Conservation (phyloP, 2,329 filamentous ascomycete species). For the Cadophora sp. region DNA sequence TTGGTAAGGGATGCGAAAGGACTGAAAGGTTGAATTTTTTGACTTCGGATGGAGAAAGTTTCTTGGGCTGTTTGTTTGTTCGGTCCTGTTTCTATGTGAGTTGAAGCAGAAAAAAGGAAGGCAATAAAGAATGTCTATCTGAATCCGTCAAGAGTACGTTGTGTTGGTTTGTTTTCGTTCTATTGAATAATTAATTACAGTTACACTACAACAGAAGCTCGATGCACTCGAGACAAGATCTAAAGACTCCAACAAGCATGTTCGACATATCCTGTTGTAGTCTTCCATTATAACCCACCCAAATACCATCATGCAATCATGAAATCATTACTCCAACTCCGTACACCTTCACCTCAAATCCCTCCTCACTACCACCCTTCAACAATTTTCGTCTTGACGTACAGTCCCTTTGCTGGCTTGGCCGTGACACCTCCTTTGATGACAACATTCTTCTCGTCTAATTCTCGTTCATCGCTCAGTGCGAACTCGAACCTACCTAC, state of each 20-base stretch:
- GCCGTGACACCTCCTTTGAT: constrained; percentile 76
- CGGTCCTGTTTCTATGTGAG: no score
- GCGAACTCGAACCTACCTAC: constrained; percentile 76
- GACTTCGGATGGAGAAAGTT: no score
- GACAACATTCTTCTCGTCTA: constrained; percentile 70
- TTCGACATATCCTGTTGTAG: background rate
- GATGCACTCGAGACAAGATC: background rate
- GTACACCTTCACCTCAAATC: background rate
- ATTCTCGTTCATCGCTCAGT: constrained; percentile 62
- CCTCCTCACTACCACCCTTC: constrained; percentile 64
- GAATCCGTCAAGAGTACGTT: no score
- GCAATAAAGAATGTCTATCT: no score
- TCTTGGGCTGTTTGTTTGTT: no score
- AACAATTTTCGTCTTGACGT: constrained; percentile 70
- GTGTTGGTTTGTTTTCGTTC: background rate
- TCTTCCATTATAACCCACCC: background rate
- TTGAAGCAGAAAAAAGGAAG: no score
- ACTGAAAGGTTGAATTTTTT: no score
- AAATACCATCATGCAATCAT: background rate
- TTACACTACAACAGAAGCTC: background rate
- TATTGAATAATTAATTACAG: constrained; percentile 1
- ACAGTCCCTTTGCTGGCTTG: constrained; percentile 74
- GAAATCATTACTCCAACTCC: background rate
- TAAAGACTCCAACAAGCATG: background rate
- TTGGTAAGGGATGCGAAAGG: no score